Evolutionary conservation across 2,329 filamentous ascomycete genomes (phyloP), one percentile per base, ranked within the genome.

Genomic region (Alternaria panax): DNA sequence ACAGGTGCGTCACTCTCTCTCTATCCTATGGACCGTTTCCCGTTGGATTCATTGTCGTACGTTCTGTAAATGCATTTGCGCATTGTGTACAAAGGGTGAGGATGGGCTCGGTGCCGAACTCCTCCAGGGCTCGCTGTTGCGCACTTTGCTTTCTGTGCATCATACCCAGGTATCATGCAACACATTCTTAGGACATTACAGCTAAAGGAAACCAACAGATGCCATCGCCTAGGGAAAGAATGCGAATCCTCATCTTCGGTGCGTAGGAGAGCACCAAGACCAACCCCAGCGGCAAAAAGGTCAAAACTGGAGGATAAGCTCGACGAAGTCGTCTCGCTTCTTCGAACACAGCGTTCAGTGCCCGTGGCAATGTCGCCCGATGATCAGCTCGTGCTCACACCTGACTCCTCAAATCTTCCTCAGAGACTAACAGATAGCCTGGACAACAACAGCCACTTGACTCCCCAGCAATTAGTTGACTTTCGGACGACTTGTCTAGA

Each of bases 251-350:
- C 68, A 11, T 40, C 57, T 5, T 43, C 57, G 3, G 27, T 59
- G 16, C 64, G 68, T 14, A 61, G 54, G 28, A 56, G 45, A 47
- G 42, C 52, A 28, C 9, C 57, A 5, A 66, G 55, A 24, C 54
- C 36, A 2, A 55, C 30, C 2, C 14, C 46, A 45, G 12, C 20
- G 7, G 57, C 54, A 1, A 64, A 57, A 61, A 66, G 62, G 12
- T 58, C 64, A 5, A 60, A 66, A 24, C 51, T 77, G 4, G 75
- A 77, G 42, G 71, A 75, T 11, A 76, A 74, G 22, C 60, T 77
- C 9, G 68, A 75, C 42, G 69, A 69, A 40, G 50, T 77, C 2
- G 74, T 75, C 4, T 60, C 69, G 1, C 36, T 77, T 18, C 64
- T 75, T 7, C 69, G 68, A n/a, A 63, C 64, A 4, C 65, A 70